A percentile compares a stretch with the other conserved stretches of the same genome.
Conservation (phyloP, 2,329 filamentous ascomycete genomes). For the Meredithiella fracta region DNA sequence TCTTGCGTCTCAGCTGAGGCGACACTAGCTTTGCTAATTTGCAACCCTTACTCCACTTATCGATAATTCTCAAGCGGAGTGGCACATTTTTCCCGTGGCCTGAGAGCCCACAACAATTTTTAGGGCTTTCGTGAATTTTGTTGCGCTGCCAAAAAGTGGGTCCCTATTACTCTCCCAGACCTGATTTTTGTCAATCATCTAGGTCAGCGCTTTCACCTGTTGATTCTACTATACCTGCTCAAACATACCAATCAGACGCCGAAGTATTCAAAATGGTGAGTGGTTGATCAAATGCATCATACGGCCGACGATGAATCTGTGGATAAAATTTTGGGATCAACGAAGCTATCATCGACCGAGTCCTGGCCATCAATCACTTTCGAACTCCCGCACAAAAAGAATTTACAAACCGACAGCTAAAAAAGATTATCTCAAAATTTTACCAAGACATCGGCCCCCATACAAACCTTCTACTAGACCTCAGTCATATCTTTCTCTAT, state of each 20-base stretch:
- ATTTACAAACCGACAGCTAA: neutral
- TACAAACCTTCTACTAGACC: neutral
- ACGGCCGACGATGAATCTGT: conserved; percentile 2
- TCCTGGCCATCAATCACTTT: neutral
- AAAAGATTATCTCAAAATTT: neutral
- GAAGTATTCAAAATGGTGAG: conserved; percentile 15
- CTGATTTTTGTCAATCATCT: conserved; percentile 13
- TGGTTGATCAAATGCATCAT: conserved; percentile 7
- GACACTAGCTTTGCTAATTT: conserved; percentile 17
- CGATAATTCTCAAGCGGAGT: conserved; percentile 8
- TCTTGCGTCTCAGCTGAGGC: neutral
- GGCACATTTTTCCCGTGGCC: conserved; percentile 9
- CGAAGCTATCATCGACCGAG: neutral
- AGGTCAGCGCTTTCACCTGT: conserved; percentile 14
- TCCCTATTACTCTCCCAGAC: conserved; percentile 11
- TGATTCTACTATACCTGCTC: conserved; percentile 14
- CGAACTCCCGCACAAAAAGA: conserved; percentile 1
- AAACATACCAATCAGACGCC: conserved; percentile 15
- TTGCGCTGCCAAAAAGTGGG: conserved; percentile 13
- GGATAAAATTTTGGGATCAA: neutral
- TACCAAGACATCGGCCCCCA: neutral
- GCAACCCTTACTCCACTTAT: conserved; percentile 17
- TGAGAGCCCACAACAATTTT: conserved; percentile 13
- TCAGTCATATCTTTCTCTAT: neutral
- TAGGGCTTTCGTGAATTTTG: conserved; percentile 14